A percentile compares a stretch with the other conserved stretches of the same genome.
Conservation (phyloP, 495 filamentous ascomycete genomes). For the Tricharina praecox region DNA sequence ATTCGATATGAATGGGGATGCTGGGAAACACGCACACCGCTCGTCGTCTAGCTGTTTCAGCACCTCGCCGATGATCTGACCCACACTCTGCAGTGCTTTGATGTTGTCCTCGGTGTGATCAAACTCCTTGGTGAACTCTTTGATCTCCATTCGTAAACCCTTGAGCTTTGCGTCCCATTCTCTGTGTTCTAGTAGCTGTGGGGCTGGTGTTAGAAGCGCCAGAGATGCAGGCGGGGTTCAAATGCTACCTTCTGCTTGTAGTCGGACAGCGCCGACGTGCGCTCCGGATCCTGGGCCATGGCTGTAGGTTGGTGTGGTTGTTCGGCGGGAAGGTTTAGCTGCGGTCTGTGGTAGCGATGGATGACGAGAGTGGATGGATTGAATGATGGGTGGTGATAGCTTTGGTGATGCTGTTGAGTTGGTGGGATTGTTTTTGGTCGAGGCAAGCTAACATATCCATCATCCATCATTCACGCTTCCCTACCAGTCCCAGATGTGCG, state of each 20-base stretch:
- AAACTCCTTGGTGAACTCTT: slow-evolving; percentile 82
- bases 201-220: background rate
- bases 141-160: slow-evolving; percentile 78
- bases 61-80: slow-evolving; percentile 98
- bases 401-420: background rate
- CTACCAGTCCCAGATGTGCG: too few relatives aligned
- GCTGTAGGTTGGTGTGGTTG: background rate
- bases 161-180: slow-evolving; percentile 98
- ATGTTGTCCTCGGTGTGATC: slow-evolving; percentile 98
- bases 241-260: slow-evolving; percentile 22
- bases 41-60: slow-evolving; percentile 98
- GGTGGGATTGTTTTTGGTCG: slow-evolving; percentile 4
- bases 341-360: too few relatives aligned
- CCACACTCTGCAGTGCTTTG: slow-evolving; percentile 97
- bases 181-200: slow-evolving; percentile 74
- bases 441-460: background rate
- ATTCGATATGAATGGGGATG: slow-evolving; percentile 2
- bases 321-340: slow-evolving; percentile 1
- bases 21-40: slow-evolving; percentile 52
- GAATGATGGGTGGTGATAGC: background rate
- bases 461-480: too few relatives aligned
- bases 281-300: slow-evolving; percentile 14
- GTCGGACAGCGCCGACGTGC: slow-evolving; percentile 21
- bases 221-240: background rate
- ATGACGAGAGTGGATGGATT: slow-evolving; percentile 2